Percentiles rank a stretch among this genome's conserved stretches.
These are phyloP conservation scores for Fusarium palustre DNA, from an alignment of 2,329 filamentous ascomycete genomes.

Conservation along the genomic window DNA sequence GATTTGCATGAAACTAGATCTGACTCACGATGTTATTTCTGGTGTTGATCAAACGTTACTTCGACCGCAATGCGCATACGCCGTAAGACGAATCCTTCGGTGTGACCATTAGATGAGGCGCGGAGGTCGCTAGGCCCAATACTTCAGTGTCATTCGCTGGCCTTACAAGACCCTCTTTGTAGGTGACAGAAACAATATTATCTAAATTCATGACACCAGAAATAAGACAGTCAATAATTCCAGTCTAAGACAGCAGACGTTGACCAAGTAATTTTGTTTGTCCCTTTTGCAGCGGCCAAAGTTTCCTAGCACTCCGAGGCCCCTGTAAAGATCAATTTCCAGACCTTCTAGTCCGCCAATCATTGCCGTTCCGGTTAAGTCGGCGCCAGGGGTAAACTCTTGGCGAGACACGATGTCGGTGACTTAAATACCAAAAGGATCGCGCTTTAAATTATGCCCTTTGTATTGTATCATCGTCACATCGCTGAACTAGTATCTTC, in stretches of 20 bases:
- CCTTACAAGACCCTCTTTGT: neutral
- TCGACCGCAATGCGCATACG: neutral
- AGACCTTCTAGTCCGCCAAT: neutral
- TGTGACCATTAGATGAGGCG: neutral
- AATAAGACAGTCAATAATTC: neutral
- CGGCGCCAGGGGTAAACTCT: neutral
- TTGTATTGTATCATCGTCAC: neutral
- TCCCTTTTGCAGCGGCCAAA: neutral
- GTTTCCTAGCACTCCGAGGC: neutral
- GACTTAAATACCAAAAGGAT: neutral
- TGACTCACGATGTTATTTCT: neutral
- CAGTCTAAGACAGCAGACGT: rapidly evolving
- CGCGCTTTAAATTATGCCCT: neutral
- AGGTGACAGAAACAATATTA: neutral
- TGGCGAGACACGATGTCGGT: neutral
- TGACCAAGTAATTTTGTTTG: neutral
- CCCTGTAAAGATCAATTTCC: slow-evolving; percentile 6
- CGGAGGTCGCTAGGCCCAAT: neutral
- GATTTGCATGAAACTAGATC: neutral
- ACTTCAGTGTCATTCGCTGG: neutral
- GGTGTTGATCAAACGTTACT: neutral
- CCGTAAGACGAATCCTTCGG: neutral
- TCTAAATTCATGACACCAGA: neutral
- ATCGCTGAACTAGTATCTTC: too few relatives aligned
- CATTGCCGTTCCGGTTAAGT: neutral